These are phyloP conservation scores for Ustilaginoidea virens DNA, from an alignment of 2,329 filamentous ascomycete species.

Conservation along the genomic window DNA sequence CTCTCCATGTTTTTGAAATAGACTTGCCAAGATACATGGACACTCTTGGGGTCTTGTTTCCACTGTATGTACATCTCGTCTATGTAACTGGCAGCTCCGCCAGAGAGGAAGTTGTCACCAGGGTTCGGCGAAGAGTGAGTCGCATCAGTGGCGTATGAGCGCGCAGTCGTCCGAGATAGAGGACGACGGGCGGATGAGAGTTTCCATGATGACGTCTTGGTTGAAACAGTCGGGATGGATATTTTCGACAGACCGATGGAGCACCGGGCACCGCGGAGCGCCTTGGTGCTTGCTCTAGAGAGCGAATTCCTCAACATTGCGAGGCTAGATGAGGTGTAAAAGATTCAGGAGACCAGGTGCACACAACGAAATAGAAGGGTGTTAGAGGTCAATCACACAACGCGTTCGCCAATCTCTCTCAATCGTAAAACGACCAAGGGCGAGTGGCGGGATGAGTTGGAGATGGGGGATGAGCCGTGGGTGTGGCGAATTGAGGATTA, in stretches of 20 bases:
- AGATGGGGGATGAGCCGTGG: slow-evolving; percentile 6
- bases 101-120: slow-evolving; percentile 91
- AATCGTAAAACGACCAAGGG: slow-evolving; percentile 17
- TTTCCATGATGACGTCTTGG: slow-evolving; percentile 26
- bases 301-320: slow-evolving; percentile 32
- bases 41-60: slow-evolving; percentile 84
- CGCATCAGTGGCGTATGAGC: slow-evolving; percentile 37
- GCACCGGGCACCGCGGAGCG: slow-evolving; percentile 39
- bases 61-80: slow-evolving; percentile 99
- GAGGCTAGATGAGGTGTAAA: not conserved
- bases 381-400: slow-evolving; percentile 9
- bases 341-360: slow-evolving; percentile 4
- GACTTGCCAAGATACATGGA: slow-evolving; percentile 96
- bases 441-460: slow-evolving; percentile 34
- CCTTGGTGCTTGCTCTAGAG: slow-evolving; percentile 47
- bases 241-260: slow-evolving; percentile 22
- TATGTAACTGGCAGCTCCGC: slow-evolving; percentile 96
- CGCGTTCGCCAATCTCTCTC: slow-evolving; percentile 17
- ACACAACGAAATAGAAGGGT: slow-evolving; percentile 8
- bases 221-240: slow-evolving; percentile 25
- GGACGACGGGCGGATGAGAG: slow-evolving; percentile 31
- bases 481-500: slow-evolving; percentile 4
- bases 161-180: slow-evolving; percentile 32
- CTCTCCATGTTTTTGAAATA: slow-evolving; percentile 99
- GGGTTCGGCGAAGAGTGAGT: slow-evolving; percentile 50